A percentile compares a stretch with the other conserved stretches of the same genome.
These are phyloP conservation scores for Akanthomyces lecanii DNA, from an alignment of 2,329 filamentous ascomycete species.

Conservation along the genomic window DNA sequence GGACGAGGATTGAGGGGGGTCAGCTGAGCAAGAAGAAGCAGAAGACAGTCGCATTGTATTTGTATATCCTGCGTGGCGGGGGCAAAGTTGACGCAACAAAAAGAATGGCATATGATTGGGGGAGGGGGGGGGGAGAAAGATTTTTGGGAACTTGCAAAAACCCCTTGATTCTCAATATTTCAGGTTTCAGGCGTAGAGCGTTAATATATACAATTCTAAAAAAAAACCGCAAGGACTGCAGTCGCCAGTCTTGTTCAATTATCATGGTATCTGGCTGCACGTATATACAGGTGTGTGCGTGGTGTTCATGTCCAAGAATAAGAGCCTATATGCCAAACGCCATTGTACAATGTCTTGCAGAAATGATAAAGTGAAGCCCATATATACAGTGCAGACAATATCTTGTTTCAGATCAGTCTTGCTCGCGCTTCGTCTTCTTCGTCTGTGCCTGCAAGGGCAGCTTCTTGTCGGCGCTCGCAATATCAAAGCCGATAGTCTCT, in stretches of 20 bases:
- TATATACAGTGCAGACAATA: neutral
- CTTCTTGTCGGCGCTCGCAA: conserved; percentile 23
- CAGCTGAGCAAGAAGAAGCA: no score
- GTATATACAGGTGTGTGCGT: neutral
- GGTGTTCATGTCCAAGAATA: neutral
- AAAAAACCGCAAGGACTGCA: no score
- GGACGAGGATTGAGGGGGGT: conserved; percentile 19
- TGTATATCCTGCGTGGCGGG: neutral
- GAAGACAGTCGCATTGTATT: neutral
- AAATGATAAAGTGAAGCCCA: neutral
- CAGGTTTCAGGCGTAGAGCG: neutral
- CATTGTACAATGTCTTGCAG: neutral
- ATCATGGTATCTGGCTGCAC: conserved; percentile 1
- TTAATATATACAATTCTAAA: neutral
- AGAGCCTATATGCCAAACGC: neutral
- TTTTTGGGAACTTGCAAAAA: neutral
- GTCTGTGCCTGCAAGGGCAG: conserved; percentile 16
- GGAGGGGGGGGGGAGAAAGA: no score
- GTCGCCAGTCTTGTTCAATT: conserved; percentile 1
- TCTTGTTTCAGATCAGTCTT: neutral
- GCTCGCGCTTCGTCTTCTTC: neutral
- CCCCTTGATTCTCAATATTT: neutral
- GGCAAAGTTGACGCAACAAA: neutral
- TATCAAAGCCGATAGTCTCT: conserved; percentile 52
- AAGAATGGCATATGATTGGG: neutral